Evolutionary conservation across 2,329 filamentous ascomycete species (phyloP), one percentile per base, ranked within the genome.

Genomic region (Monascus ruber): DNA sequence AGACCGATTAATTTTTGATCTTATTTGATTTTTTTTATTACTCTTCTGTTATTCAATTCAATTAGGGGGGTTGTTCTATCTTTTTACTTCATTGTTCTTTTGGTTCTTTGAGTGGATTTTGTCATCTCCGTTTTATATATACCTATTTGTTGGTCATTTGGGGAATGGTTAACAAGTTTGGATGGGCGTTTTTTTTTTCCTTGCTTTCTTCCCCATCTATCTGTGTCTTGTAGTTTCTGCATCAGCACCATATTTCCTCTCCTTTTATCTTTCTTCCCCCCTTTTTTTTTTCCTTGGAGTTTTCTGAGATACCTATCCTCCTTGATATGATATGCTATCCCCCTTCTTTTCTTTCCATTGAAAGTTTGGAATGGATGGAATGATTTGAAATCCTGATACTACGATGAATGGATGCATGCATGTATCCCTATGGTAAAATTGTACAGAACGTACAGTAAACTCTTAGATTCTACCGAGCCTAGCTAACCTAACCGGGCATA

Each of bases 1-100:
- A 89, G 46, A 74, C 71, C 52, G 73, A 77, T 44, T 69, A 46
- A 46, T 29, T 24, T 4, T 44, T 69, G 46, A 46, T 29, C 17
- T 4, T 7, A 2, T 7, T 24, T 31, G 5, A 5, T 11, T 7
- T 26, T 10, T 9, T 27, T 31, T 4, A 10, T 24, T 17, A 17
- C 3, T 17, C 17, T 17, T 17, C 17, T 17, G 17, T 17, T 17
- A 17, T 17, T 17, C 17, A 17, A 17, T 17, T 17, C 17, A 17
- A 17, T 17, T 2, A 3, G 17, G 17, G 17, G 17, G 17, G 17
- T 17, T 3, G 3, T 17, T 17, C 17, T 17, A 3, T 17, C 17
- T 17, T 17, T 17, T 17, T 17, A 17, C 17, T 17, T 17, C 17
- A 17, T 17, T 17, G 17, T 17, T 17, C 17, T 17, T 17, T 17